phyloP scores from a whole-genome alignment of 495 filamentous ascomycete species.

The Penicilliopsis zonata region DNA sequence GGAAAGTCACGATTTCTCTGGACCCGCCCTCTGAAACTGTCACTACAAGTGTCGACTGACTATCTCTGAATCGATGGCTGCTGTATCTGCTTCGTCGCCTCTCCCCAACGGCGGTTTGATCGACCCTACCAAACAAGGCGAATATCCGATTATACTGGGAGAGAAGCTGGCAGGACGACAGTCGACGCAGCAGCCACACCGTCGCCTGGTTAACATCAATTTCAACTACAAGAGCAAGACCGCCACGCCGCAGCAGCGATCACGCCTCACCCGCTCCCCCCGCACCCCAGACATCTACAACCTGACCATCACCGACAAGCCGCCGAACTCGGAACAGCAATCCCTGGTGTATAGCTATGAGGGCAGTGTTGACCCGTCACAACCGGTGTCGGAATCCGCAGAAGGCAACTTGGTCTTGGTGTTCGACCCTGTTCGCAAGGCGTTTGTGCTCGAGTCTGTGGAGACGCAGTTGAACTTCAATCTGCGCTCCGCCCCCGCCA shows the following conservation, averaged over 20 bases:
- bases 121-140: slow-evolving; percentile 37
- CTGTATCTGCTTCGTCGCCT: slow-evolving; percentile 23
- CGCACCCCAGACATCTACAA: slow-evolving; percentile 29
- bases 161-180: slow-evolving; percentile 23
- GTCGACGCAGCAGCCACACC: slow-evolving; percentile 6
- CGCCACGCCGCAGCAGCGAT: slow-evolving; percentile 24
- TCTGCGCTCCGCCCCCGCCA: slow-evolving; percentile 34
- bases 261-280: slow-evolving; percentile 26
- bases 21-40: background rate
- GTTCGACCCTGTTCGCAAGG: slow-evolving; percentile 38
- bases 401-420: slow-evolving; percentile 34
- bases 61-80: background rate
- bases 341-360: slow-evolving; percentile 34
- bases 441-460: slow-evolving; percentile 39
- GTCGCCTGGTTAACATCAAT: slow-evolving; percentile 27
- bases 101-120: slow-evolving; percentile 25
- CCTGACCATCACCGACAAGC: slow-evolving; percentile 38
- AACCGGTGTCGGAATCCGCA: slow-evolving; percentile 13
- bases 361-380: slow-evolving; percentile 33
- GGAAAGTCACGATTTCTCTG: background rate
- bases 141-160: slow-evolving; percentile 34
- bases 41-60: background rate
- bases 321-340: slow-evolving; percentile 26
- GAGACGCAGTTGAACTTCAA: slow-evolving; percentile 45
- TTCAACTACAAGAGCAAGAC: slow-evolving; percentile 46